These are phyloP conservation scores for Schizothecium vesticola DNA, from an alignment of 495 filamentous ascomycete genomes.

Conservation along the genomic window DNA sequence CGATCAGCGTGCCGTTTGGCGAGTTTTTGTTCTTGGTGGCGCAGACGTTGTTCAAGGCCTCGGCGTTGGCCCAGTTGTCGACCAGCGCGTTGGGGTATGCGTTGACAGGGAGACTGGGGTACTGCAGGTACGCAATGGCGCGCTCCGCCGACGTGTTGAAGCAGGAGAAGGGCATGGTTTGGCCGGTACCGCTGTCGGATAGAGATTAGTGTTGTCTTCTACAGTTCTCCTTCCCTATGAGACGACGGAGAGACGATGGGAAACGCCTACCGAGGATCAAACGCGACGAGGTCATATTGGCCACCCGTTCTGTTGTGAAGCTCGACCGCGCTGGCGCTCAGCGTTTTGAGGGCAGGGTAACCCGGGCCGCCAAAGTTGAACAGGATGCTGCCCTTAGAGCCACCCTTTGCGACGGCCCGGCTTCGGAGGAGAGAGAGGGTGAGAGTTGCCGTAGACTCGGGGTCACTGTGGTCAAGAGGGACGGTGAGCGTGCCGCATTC, in stretches of 20 bases:
- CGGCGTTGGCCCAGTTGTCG: conserved; percentile 14
- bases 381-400: conserved; percentile 36
- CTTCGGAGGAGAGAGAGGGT: conserved; percentile 31
- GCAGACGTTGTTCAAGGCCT: conserved; percentile 15
- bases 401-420: conserved; percentile 19
- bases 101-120: background rate
- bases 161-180: conserved; percentile 37
- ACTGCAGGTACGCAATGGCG: background rate
- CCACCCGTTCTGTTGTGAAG: conserved; percentile 7
- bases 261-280: conserved; percentile 28
- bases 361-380: conserved; percentile 46
- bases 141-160: background rate
- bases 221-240: background rate
- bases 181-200: conserved; percentile 23
- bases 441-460: conserved; percentile 23
- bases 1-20: conserved; percentile 20
- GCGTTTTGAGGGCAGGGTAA: conserved; percentile 10
- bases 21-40: conserved; percentile 4
- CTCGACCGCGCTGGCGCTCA: conserved; percentile 13
- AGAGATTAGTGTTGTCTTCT: background rate
- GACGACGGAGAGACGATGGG: background rate
- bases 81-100: conserved; percentile 18
- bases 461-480: conserved; percentile 39
- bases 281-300: conserved; percentile 31
- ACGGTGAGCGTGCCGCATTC: conserved; percentile 35